phyloP scores from a whole-genome alignment of 108 stramenopile species.

The Tribonema minus region DNA sequence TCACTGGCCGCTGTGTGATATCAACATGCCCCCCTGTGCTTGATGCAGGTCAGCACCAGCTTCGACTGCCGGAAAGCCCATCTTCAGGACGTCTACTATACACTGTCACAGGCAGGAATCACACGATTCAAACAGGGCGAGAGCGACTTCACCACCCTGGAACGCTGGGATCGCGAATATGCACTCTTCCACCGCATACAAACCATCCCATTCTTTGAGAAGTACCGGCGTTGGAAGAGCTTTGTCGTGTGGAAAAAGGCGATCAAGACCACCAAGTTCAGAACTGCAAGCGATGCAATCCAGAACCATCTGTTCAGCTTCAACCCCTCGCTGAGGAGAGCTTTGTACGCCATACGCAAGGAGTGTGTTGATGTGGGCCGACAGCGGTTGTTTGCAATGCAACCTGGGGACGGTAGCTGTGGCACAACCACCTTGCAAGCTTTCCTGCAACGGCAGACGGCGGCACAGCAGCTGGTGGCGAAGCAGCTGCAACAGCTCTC shows the following conservation, averaged over 20 bases:
- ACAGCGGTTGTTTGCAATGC: slow-evolving; percentile 39
- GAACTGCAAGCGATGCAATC: slow-evolving; percentile 22
- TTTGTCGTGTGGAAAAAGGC: slow-evolving; percentile 57
- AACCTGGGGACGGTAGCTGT: slow-evolving; percentile 4
- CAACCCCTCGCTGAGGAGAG: slow-evolving; percentile 44
- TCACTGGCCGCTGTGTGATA: too few relatives aligned
- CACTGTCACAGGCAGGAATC: slow-evolving; percentile 55
- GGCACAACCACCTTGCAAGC: slow-evolving; percentile 53
- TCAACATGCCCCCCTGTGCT: not conserved
- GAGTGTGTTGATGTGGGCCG: slow-evolving; percentile 46
- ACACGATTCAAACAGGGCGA: slow-evolving; percentile 48
- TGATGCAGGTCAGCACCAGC: slow-evolving; percentile 14
- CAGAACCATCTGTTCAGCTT: slow-evolving; percentile 51
- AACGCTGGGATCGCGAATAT: slow-evolving; percentile 62
- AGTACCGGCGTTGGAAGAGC: slow-evolving; percentile 57
- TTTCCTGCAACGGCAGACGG: slow-evolving; percentile 33
- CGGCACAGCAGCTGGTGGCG: slow-evolving; percentile 47
- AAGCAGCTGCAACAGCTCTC: slow-evolving; percentile 14
- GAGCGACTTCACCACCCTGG: slow-evolving; percentile 61
- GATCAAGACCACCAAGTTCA: slow-evolving; percentile 45
- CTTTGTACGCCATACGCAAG: slow-evolving; percentile 42
- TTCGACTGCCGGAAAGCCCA: slow-evolving; percentile 4
- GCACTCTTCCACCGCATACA: slow-evolving; percentile 50
- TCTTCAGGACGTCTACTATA: slow-evolving; percentile 44
- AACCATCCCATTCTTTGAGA: slow-evolving; percentile 50